A percentile compares a stretch with the other conserved stretches of the same genome.
Conservation (phyloP, 2,329 filamentous ascomycete species). For the Trichoderma sp. region DNA sequence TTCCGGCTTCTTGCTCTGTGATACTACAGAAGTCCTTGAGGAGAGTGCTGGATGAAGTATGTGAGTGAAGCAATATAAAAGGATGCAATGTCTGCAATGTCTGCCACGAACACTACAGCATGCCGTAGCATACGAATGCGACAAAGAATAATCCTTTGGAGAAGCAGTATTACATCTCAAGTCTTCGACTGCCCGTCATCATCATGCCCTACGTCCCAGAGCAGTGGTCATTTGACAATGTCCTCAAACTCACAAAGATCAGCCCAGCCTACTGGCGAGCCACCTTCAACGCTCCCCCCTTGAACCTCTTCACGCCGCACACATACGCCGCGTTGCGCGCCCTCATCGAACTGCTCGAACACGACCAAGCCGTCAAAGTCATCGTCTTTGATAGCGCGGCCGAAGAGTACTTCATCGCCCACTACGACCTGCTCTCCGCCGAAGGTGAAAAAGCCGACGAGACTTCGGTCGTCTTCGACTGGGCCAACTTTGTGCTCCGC, state of each 20-base stretch:
- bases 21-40: no score
- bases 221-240: constrained; percentile 11
- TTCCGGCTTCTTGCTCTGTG: no score
- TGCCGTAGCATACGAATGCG: no score
- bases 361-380: constrained; percentile 4
- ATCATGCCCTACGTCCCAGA: constrained; percentile 11
- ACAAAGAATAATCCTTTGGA: not conserved
- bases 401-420: constrained; percentile 4
- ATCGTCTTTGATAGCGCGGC: constrained; percentile 11
- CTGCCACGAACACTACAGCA: not conserved
- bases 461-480: not conserved
- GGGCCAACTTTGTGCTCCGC: constrained; percentile 8
- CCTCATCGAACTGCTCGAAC: constrained; percentile 1
- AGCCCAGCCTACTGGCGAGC: constrained; percentile 18
- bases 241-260: constrained; percentile 13
- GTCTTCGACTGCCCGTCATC: not conserved
- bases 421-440: not conserved
- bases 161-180: not conserved
- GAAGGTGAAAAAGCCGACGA: not conserved
- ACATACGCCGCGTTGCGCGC: not conserved
- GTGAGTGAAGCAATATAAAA: not conserved
- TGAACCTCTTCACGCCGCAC: constrained; percentile 13
- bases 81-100: no score
- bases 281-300: constrained; percentile 9
- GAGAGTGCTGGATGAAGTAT: not conserved